Evolutionary conservation across 371 early-diverging fungal species (phyloP).

Genomic region (Funneliformis caledonium): DNA sequence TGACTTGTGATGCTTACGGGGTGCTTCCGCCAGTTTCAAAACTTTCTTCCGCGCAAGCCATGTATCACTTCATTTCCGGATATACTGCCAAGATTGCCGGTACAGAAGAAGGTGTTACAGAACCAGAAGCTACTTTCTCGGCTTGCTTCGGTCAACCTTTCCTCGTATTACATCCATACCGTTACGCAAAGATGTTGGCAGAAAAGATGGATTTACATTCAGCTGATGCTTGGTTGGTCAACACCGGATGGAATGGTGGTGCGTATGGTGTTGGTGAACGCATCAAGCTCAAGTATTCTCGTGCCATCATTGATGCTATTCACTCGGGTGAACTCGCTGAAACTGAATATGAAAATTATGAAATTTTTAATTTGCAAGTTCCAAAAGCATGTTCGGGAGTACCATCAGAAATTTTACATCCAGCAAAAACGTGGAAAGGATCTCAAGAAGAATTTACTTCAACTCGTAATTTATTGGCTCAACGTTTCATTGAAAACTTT

Average conservation of each 20-base stretch:
- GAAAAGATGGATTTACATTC: conserved; percentile 89
- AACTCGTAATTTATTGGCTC: conserved; percentile 78
- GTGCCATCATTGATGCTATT: conserved; percentile 96
- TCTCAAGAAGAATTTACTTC: conserved; percentile 62
- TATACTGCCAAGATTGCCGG: conserved; percentile 95
- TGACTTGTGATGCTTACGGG: conserved; percentile 98
- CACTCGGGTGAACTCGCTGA: conserved; percentile 88
- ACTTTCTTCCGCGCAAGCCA: conserved; percentile 89
- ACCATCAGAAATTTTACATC: conserved; percentile 87
- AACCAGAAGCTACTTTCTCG: conserved; percentile 94
- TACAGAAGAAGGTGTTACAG: conserved; percentile 95
- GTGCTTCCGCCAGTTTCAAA: conserved; percentile 95
- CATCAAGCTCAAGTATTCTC: conserved; percentile 93
- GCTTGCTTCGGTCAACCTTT: conserved; percentile 97
- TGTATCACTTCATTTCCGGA: conserved; percentile 97
- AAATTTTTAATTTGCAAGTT: conserved; percentile 84
- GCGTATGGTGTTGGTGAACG: conserved; percentile 89
- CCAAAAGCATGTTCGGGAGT: conserved; percentile 79
- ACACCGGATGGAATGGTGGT: conserved; percentile 98
- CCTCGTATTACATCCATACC: conserved; percentile 95
- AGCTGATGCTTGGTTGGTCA: conserved; percentile 95
- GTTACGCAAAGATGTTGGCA: conserved; percentile 96
- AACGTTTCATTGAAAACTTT: conserved; percentile 91
- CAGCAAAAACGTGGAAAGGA: conserved; percentile 85
- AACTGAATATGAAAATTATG: conserved; percentile 79